Evolutionary conservation across 768 basidiomycete species (phyloP).

Genomic region (Pleurotus tuber-regium): DNA sequence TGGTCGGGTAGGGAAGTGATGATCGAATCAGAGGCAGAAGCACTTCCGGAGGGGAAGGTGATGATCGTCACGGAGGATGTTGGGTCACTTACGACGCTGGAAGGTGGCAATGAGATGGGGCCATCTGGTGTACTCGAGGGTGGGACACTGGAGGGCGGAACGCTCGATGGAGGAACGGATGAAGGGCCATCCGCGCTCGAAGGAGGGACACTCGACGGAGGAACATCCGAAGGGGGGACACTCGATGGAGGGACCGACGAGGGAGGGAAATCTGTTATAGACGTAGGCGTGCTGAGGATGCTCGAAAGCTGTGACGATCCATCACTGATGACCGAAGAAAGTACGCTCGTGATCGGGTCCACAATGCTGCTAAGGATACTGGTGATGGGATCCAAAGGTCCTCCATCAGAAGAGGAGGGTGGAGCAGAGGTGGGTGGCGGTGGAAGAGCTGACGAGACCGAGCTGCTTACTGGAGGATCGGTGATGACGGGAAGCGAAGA

Average conservation of each 20-base stretch:
- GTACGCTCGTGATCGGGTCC: constrained; percentile 4
- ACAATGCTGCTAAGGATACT: constrained; percentile 3
- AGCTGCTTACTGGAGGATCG: neutral
- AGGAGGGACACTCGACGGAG: neutral
- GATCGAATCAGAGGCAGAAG: constrained; percentile 8
- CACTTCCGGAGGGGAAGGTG: constrained; percentile 8
- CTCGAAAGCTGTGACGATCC: constrained; percentile 14
- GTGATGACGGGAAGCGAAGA: neutral
- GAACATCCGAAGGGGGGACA: neutral
- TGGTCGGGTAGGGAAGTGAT: neutral
- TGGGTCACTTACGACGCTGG: neutral
- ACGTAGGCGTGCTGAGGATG: no score
- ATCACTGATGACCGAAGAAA: constrained; percentile 10
- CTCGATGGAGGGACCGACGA: neutral
- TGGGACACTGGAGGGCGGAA: constrained; percentile 6
- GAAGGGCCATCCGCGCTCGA: neutral
- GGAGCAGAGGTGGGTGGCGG: neutral
- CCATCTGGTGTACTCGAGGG: neutral
- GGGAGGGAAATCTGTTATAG: no score
- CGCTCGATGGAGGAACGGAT: neutral
- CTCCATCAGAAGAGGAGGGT: neutral
- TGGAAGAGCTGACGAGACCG: neutral
- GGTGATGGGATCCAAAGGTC: no score
- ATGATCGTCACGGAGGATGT: constrained; percentile 7
- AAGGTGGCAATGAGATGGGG: neutral